Conservation (phyloP, 176 grass and related monocot species). For the Eragrostis nindensis region DNA sequence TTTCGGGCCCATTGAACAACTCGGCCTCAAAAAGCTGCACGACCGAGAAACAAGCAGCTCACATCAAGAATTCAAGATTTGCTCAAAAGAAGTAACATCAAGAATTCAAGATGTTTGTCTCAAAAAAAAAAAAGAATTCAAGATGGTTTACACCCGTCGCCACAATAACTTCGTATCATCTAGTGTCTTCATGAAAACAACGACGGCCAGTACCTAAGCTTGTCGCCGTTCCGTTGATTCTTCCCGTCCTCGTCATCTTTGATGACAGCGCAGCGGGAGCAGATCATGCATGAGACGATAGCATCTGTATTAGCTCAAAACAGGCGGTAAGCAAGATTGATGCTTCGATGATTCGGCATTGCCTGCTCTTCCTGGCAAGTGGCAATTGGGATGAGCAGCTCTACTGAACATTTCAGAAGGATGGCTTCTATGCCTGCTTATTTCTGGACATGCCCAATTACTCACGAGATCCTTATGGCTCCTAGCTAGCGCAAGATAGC, state of each 20-base stretch:
- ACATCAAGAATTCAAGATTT: too few relatives aligned
- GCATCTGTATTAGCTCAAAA: background rate
- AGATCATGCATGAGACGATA: background rate
- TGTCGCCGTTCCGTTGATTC: background rate
- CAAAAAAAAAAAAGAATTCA: too few relatives aligned
- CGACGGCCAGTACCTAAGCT: background rate
- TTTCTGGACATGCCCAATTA: slow-evolving; percentile 10
- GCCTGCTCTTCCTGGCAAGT: background rate
- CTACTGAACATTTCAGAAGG: background rate
- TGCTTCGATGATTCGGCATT: background rate
- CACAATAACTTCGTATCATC: too few relatives aligned
- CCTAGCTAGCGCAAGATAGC: slow-evolving; percentile 30
- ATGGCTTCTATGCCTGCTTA: slow-evolving; percentile 2
- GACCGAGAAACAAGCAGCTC: too few relatives aligned
- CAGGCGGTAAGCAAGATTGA: too few relatives aligned
- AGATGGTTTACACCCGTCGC: too few relatives aligned
- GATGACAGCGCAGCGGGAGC: background rate
- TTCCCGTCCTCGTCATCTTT: background rate
- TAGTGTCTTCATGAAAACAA: too few relatives aligned
- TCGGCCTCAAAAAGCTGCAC: background rate
- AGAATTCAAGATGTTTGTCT: too few relatives aligned
- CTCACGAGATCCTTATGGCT: slow-evolving; percentile 10
- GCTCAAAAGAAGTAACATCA: too few relatives aligned
- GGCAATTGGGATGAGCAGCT: background rate
- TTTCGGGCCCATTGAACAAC: background rate